Base-by-base conservation (phyloP, 495 filamentous ascomycete genomes). In the Elasticomyces elasticus region DNA sequence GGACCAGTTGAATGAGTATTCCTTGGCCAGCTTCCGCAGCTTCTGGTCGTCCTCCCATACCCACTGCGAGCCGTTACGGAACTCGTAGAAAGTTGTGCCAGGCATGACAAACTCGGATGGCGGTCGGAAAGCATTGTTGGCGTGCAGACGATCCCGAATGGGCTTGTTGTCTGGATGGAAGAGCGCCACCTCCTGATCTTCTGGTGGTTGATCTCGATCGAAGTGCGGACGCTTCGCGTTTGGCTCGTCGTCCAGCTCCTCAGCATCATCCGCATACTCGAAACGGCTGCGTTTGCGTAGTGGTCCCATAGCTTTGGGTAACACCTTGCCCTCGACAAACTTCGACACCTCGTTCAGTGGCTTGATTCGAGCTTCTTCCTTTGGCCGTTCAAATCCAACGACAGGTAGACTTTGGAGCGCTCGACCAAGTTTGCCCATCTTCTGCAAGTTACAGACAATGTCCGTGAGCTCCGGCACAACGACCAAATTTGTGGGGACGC, bases 1-100 rank as follows among this genome's bases (percentile, higher is more conserved):
- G 11, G 89, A 87, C 92, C 92, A 98, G 64, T 98, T 97, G 68
- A 95, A 95, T 0, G 87, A 85, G 63, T 90, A 95, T 52, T 96
- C 89, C 60, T 87, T 84, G 13, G 94, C 91, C 38, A 94, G 71
- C 22, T 74, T 75, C 47, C 87, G 85, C 20, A 98, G 74, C 64
- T 89, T 86, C 58, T 96, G 87, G 60, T 98, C 92, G 64, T 98
- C 92, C 4, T 81, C 73, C 62, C 77, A 78, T 0, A 85, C 88
- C 92, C 92, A 98, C 60, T 95, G 87, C 19, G 92, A 96, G 5
- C 88, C 82, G 43, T 73, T 77, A 17, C 94, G 76, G 49, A 74
- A 81, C 67, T 98, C 94, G 61, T 90, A 96, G 68, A 96, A 98
- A 35, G 75, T 78, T 60, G 87, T 82, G 17, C 84, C 80, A 5